Base-by-base conservation (phyloP, 805 yeast genomes). In the Nakazawaea laoshanensis region DNA sequence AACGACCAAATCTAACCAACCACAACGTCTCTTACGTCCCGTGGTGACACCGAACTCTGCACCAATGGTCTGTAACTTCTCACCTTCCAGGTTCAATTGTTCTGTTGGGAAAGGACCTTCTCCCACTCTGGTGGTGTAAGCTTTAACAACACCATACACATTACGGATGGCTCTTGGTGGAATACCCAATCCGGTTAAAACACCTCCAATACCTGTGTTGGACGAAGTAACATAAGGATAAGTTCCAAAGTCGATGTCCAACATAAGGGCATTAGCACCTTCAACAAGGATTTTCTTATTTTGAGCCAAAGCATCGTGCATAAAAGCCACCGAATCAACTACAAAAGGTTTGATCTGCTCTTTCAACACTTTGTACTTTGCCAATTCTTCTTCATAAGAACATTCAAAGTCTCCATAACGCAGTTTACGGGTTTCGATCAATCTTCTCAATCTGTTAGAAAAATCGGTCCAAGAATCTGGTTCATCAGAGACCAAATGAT, bases 31-130 rank as follows among this genome's bases (percentile, higher is more conserved):
- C 72, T 88, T 87, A 66, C 98, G 80, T 46, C 98, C 98, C 23
- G 98, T 92, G 43, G 98, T 92, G 47, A 92, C 98, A 61, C 98
- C 98, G 50, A 55, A 84, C 63, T 92, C 98, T 38, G 88, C 95
- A 50, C 98, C 98, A 42, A 92, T 84, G 27, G 68, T 61, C 59
- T 92, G 98, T 53, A 92, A 68, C 44, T 75, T 74, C 49, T 83
- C 94, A 52, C 98, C 98, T 30, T 65, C 74, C 23, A 63, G 77
- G 57, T 89, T 87, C 54, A 88, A 71, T 57, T 88, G 97, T 63
- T 92, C 98, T 37, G 97, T 80, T 41, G 98, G 96, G 82, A 92
- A 92, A 20, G 98, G 98, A 44, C 98, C 98, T 55, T 88, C 97
- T 49, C 98, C 98, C 36, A 92, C 98, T 62, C 98, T 78, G 23